phyloP scores from a whole-genome alignment of 768 basidiomycete species.

The Leccinum variicolor region DNA sequence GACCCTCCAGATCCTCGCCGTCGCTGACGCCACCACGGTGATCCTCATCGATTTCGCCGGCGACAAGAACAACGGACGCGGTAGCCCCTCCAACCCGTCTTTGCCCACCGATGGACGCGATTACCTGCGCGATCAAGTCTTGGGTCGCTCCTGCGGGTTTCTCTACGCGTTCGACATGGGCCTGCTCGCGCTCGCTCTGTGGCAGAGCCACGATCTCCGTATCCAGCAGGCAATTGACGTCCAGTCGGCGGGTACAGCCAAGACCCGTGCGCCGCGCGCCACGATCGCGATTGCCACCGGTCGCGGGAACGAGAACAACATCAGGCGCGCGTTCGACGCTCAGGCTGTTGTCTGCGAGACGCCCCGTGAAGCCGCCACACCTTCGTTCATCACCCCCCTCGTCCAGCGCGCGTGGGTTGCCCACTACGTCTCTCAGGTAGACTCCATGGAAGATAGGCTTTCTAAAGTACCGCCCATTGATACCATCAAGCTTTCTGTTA shows the following conservation, averaged over 20 bases:
- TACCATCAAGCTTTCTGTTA: slow-evolving; percentile 23
- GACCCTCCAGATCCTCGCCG: slow-evolving; percentile 23
- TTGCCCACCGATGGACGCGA: slow-evolving; percentile 18
- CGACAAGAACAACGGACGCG: slow-evolving; percentile 35
- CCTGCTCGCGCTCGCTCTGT: slow-evolving; percentile 28
- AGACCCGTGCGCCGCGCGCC: slow-evolving; percentile 16
- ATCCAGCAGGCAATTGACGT: slow-evolving; percentile 33
- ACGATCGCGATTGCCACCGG: slow-evolving; percentile 16
- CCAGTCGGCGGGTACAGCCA: slow-evolving; percentile 18
- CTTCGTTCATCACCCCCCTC: slow-evolving; percentile 15
- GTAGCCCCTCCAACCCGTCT: slow-evolving; percentile 17
- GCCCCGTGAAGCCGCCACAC: neutral
- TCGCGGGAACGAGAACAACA: slow-evolving; percentile 13
- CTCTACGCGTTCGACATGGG: slow-evolving; percentile 31
- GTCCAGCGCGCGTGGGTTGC: slow-evolving; percentile 31
- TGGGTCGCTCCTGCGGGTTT: slow-evolving; percentile 26
- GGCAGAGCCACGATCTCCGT: slow-evolving; percentile 31
- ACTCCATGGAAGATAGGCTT: slow-evolving; percentile 20
- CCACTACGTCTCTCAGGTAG: slow-evolving; percentile 27
- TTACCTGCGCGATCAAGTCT: slow-evolving; percentile 29
- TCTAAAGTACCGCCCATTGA: slow-evolving; percentile 22
- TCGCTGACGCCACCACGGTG: slow-evolving; percentile 27
- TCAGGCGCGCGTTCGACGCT: slow-evolving; percentile 10
- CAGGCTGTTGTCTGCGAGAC: slow-evolving; percentile 1
- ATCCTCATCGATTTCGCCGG: slow-evolving; percentile 26